phyloP scores from a whole-genome alignment of 495 filamentous ascomycete species.

The Talaromyces liani region DNA sequence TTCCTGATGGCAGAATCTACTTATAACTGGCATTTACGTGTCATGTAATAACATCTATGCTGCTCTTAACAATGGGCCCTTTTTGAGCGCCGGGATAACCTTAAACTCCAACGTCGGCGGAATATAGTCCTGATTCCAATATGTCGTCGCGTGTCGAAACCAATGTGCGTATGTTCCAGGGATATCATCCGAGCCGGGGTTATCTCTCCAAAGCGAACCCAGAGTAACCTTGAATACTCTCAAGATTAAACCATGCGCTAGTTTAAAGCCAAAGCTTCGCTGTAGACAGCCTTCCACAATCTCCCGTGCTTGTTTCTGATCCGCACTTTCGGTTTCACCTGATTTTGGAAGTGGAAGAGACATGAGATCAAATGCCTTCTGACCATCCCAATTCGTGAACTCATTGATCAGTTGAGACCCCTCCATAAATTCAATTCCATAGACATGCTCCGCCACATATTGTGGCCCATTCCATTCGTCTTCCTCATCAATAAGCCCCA shows the following conservation, averaged over 20 bases:
- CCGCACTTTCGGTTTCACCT: constrained; percentile 36
- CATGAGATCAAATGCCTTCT: constrained; percentile 40
- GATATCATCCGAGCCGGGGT: constrained; percentile 17
- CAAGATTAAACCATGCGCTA: constrained; percentile 45
- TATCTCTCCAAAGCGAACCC: constrained; percentile 17
- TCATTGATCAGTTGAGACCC: constrained; percentile 46
- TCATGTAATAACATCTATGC: neutral
- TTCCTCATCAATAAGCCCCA: constrained; percentile 43
- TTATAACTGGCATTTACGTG: neutral
- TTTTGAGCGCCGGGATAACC: neutral
- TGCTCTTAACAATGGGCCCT: neutral
- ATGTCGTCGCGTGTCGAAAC: constrained; percentile 16
- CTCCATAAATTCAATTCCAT: constrained; percentile 41
- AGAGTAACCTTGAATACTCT: constrained; percentile 23
- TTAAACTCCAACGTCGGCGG: constrained; percentile 2
- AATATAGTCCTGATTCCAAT: constrained; percentile 14
- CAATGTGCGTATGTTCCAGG: constrained; percentile 18
- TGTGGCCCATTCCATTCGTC: constrained; percentile 46
- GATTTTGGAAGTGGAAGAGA: constrained; percentile 35
- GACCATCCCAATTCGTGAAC: constrained; percentile 41
- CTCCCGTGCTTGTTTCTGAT: constrained; percentile 41
- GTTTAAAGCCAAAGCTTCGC: constrained; percentile 43
- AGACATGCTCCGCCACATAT: constrained; percentile 39
- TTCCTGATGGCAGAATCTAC: neutral
- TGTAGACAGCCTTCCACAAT: constrained; percentile 42